Conservation (phyloP, 805 yeast species). For the Scheffersomyces ergatensis region DNA sequence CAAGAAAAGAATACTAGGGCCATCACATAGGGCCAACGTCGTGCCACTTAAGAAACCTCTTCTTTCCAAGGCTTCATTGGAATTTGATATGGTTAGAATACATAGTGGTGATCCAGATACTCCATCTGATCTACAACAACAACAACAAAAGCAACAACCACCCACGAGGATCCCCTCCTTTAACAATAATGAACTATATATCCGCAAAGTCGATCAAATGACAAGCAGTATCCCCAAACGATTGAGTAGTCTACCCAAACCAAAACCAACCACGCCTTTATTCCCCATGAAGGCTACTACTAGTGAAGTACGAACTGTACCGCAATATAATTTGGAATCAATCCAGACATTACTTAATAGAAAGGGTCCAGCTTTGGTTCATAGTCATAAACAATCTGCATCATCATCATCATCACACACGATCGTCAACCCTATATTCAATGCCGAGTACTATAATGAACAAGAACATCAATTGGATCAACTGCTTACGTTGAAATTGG, state of each 20-base stretch:
- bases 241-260: background rate
- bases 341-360: background rate
- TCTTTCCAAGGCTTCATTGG: background rate
- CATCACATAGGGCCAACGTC: background rate
- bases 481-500: background rate
- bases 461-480: background rate
- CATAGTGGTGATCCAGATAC: no score
- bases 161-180: background rate
- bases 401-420: background rate
- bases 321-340: background rate
- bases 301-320: background rate
- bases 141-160: background rate
- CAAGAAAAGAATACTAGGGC: background rate
- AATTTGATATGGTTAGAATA: background rate
- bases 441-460: background rate
- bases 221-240: no score
- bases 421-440: background rate
- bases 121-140: no score
- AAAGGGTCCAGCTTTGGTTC: background rate
- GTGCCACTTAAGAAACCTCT: no score
- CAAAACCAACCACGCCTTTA: background rate
- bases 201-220: no score
- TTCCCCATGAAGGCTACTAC: background rate
- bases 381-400: background rate
- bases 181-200: background rate